A percentile compares a stretch with the other conserved stretches of the same genome.
Conservation (phyloP, 805 yeast genomes). For the Yamadazyma insecticola region DNA sequence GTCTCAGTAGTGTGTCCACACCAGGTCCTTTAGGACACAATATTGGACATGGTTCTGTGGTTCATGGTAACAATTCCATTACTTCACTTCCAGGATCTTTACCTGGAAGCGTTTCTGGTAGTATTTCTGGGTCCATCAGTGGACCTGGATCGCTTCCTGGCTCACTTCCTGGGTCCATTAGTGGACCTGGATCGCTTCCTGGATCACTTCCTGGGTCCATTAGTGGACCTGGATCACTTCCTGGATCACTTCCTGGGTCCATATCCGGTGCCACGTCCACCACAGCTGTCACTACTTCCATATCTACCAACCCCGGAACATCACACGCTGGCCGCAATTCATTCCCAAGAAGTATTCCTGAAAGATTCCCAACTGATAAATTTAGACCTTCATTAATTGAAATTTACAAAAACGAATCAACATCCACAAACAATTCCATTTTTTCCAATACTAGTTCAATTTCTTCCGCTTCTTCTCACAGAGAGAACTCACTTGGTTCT, state of each 20-base stretch:
- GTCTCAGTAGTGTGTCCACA: slow-evolving; percentile 2
- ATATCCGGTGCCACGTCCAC: slow-evolving; percentile 7
- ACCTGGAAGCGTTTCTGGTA: too few relatives aligned
- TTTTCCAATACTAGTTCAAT: slow-evolving; percentile 34
- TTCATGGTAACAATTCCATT: too few relatives aligned
- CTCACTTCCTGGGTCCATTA: slow-evolving; percentile 2
- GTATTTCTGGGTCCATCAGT: too few relatives aligned
- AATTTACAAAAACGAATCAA: slow-evolving; percentile 14
- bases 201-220: not conserved
- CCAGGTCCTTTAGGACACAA: slow-evolving; percentile 2
- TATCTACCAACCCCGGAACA: too few relatives aligned
- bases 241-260: slow-evolving; percentile 11
- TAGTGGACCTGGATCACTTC: not conserved
- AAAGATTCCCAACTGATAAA: slow-evolving; percentile 15
- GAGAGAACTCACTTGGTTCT: slow-evolving; percentile 10
- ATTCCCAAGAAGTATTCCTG: not conserved
- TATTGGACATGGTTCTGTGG: not conserved
- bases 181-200: not conserved
- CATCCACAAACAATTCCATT: slow-evolving; percentile 21
- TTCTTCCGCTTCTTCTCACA: slow-evolving; percentile 23
- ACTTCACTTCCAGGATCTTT: too few relatives aligned
- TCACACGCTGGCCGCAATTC: not conserved
- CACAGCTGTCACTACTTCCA: slow-evolving; percentile 15
- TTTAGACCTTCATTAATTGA: slow-evolving; percentile 35
- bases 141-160: too few relatives aligned